A percentile compares a stretch with the other conserved stretches of the same genome.
Evolutionary conservation across 108 stramenopile species (phyloP).

Genomic region (Pseudonitzschia delicatissima): DNA sequence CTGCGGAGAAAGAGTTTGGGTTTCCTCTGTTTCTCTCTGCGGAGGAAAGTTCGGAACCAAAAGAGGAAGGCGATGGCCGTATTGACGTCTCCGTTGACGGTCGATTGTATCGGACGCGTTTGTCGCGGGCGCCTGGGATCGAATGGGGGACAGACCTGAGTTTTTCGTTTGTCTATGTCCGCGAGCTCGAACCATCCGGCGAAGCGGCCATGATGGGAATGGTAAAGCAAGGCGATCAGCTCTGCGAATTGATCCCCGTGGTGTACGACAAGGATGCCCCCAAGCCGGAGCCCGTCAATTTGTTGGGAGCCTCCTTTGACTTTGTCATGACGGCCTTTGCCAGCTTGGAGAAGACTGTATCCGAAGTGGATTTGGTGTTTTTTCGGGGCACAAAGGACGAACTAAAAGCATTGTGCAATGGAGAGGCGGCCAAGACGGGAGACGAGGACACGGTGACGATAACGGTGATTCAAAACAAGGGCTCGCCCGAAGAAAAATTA

Average conservation of each 20-base stretch:
- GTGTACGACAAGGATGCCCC: conserved; percentile 13
- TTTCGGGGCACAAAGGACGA: conserved; percentile 89
- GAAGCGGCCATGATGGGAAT: conserved; percentile 63
- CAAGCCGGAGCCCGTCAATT: conserved; percentile 30
- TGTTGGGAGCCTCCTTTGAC: conserved; percentile 83
- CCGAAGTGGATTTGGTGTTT: conserved; percentile 82
- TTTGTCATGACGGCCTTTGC: conserved; percentile 85
- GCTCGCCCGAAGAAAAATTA: conserved; percentile 47
- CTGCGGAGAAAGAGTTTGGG: not conserved
- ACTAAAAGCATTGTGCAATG: conserved; percentile 60
- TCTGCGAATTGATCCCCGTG: conserved; percentile 72
- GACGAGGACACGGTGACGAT: conserved; percentile 59
- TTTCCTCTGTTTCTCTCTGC: not conserved
- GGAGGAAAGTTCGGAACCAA: not conserved
- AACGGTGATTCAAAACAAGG: conserved; percentile 80
- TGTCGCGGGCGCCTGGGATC: conserved; percentile 86
- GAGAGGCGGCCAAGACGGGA: conserved; percentile 16
- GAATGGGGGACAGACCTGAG: conserved; percentile 93
- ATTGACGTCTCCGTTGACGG: conserved; percentile 62
- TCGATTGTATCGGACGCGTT: conserved; percentile 63
- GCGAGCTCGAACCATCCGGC: conserved; percentile 78
- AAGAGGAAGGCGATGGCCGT: conserved; percentile 16
- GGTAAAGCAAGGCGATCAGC: conserved; percentile 76
- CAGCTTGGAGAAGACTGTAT: conserved; percentile 49
- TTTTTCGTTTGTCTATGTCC: conserved; percentile 91